Evolutionary conservation across 139 green algal genomes (phyloP).

Genomic region (Auxenochlorella pyrenoidosa): DNA sequence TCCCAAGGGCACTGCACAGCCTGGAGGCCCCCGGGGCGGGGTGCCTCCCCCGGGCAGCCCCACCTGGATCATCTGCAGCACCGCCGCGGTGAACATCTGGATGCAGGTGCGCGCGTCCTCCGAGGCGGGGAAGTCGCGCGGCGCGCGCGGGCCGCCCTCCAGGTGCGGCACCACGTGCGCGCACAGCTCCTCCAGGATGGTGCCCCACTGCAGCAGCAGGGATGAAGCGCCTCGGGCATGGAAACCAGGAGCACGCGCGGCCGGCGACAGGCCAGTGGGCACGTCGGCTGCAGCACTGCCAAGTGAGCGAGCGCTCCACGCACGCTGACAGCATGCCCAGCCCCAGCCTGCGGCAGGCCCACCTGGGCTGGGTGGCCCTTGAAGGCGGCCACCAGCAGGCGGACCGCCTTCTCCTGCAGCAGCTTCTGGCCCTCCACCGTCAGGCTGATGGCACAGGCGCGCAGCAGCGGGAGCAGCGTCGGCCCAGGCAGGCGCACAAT

Average conservation of each 20-base stretch:
- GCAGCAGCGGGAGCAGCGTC: conserved; percentile 69
- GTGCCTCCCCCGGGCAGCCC: background rate
- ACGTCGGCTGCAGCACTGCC: background rate
- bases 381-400: conserved; percentile 61
- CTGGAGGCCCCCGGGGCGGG: background rate
- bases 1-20: background rate
- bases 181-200: conserved; percentile 69
- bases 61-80: conserved; percentile 83
- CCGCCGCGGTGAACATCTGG: conserved; percentile 64
- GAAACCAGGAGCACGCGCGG: background rate
- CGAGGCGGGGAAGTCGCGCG: conserved; percentile 31
- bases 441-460: conserved; percentile 54
- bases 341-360: background rate
- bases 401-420: conserved; percentile 67
- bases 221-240: background rate
- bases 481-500: conserved; percentile 45
- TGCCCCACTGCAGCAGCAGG: conserved; percentile 32
- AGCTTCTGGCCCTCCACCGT: conserved; percentile 60
- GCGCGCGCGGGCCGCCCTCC: conserved; percentile 5
- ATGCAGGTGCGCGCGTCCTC: conserved; percentile 48
- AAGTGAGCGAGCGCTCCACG: background rate
- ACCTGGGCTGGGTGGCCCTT: conserved; percentile 34
- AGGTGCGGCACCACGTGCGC: conserved; percentile 16
- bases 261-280: background rate
- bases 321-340: background rate